Evolutionary conservation across 371 early-diverging fungal species (phyloP).

Genomic region (Mucor saturninus): DNA sequence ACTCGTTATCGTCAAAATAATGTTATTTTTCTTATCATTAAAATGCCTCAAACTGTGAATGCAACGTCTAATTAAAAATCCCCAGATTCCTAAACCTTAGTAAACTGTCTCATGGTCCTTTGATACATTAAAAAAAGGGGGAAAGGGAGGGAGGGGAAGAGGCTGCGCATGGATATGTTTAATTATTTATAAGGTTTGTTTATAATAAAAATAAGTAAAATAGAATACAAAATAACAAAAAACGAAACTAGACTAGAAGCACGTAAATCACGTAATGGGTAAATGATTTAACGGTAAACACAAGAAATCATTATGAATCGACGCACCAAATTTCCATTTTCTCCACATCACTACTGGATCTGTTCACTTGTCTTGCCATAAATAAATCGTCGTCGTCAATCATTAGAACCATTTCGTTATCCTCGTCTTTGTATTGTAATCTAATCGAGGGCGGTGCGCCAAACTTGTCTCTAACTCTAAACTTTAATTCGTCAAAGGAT

Average conservation of each 20-base stretch:
- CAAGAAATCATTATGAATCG: not conserved
- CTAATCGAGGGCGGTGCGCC: conserved; percentile 48
- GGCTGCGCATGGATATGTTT: not conserved
- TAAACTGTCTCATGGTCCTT: too few relatives aligned
- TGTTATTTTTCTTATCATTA: too few relatives aligned
- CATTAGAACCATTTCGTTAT: conserved; percentile 84
- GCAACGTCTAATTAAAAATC: too few relatives aligned
- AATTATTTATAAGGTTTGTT: not conserved
- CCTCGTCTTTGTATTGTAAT: conserved; percentile 90
- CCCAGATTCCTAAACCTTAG: too few relatives aligned
- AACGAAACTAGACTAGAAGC: too few relatives aligned
- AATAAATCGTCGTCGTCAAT: conserved; percentile 92
- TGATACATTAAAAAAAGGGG: too few relatives aligned
- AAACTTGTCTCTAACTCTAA: conserved; percentile 74
- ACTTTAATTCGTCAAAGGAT: conserved; percentile 62
- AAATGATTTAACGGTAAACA: too few relatives aligned
- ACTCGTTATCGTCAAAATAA: too few relatives aligned
- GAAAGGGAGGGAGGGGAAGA: too few relatives aligned
- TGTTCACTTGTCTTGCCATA: conserved; percentile 71
- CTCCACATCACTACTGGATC: conserved; percentile 52
- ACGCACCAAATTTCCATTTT: conserved; percentile 73
- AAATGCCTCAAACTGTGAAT: too few relatives aligned
- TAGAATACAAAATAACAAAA: conserved; percentile 3
- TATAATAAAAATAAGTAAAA: not conserved
- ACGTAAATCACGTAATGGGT: not conserved